These are phyloP conservation scores for Thermothelomyces thermophilus DNA, from an alignment of 2,329 filamentous ascomycete genomes.

Conservation along the genomic window DNA sequence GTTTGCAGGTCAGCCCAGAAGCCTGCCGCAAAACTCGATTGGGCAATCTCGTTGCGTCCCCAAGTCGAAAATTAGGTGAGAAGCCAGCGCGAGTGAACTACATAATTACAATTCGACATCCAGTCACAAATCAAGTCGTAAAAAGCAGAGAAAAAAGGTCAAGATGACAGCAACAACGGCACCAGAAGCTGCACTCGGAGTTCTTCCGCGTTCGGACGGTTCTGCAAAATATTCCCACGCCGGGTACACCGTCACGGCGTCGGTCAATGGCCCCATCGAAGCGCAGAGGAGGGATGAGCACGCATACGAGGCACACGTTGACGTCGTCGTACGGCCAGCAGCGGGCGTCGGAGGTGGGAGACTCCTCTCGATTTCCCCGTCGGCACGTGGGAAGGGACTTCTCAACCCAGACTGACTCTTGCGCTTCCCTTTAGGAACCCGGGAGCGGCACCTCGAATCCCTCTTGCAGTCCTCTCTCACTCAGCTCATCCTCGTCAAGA, in stretches of 20 bases:
- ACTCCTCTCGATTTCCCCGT: slow-evolving; percentile 2
- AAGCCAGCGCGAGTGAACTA: no score
- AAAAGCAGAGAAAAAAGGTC: not conserved
- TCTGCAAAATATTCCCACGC: slow-evolving; percentile 70
- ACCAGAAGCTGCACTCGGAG: slow-evolving; percentile 48
- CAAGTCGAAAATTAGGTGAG: no score
- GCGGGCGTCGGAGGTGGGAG: slow-evolving; percentile 70
- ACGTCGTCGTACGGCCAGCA: slow-evolving; percentile 82
- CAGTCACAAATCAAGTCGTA: not conserved
- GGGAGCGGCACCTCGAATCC: slow-evolving; percentile 76
- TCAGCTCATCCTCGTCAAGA: slow-evolving; percentile 66
- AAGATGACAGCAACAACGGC: slow-evolving; percentile 41
- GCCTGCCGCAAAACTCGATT: slow-evolving; percentile 18
- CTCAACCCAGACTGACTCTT: slow-evolving; percentile 21
- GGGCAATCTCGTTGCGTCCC: not conserved
- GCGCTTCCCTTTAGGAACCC: slow-evolving; percentile 48
- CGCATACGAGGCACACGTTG: slow-evolving; percentile 82
- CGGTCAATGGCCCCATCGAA: slow-evolving; percentile 90
- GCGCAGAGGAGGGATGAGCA: slow-evolving; percentile 82
- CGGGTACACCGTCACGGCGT: slow-evolving; percentile 74
- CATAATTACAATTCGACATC: no score
- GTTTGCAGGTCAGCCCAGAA: slow-evolving; percentile 18
- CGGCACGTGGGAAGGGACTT: not conserved
- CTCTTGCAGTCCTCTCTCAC: slow-evolving; percentile 65
- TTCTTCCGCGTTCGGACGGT: slow-evolving; percentile 67